Percentiles rank a stretch among this genome's conserved stretches.
phyloP scores from a whole-genome alignment of 2,329 filamentous ascomycete genomes.

The Rosellinia necatrix region DNA sequence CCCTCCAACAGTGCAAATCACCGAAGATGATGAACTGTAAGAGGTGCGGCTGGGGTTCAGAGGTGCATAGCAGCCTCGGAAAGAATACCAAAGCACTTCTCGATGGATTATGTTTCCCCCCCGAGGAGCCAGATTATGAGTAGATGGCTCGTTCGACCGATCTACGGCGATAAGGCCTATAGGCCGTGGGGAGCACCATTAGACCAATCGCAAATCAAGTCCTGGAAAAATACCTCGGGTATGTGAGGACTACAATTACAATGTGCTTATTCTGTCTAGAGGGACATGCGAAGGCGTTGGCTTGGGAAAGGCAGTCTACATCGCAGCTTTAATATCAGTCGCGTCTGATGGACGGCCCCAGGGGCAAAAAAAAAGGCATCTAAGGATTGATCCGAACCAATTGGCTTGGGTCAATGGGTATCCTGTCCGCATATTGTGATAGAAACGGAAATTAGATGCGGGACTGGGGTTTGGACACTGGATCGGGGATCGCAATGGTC shows the following conservation, averaged over 20 bases:
- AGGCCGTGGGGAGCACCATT: too few species aligned
- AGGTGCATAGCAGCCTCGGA: not conserved
- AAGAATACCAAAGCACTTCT: not conserved
- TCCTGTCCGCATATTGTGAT: not conserved
- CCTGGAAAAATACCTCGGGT: too few species aligned
- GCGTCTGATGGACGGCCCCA: too few species aligned
- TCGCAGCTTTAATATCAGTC: too few species aligned
- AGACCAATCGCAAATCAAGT: too few species aligned
- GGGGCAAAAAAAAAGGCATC: too few species aligned
- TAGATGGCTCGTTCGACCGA: not conserved
- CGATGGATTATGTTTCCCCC: not conserved
- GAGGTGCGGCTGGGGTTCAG: not conserved
- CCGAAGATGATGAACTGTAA: constrained; percentile 41
- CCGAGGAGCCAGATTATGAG: too few species aligned
- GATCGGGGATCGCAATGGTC: not conserved
- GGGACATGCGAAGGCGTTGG: too few species aligned
- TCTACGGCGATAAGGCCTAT: too few species aligned
- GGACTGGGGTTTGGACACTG: constrained; percentile 17
- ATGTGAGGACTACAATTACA: too few species aligned
- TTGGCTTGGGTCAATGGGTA: not conserved
- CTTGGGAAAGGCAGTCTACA: too few species aligned
- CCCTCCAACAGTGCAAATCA: constrained; percentile 27
- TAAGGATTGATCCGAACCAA: not conserved
- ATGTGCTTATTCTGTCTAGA: too few species aligned
- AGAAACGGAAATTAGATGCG: constrained; percentile 15